Evolutionary conservation across 441 rosid species (phyloP).

Genomic region (Dalechampia spathulata): DNA sequence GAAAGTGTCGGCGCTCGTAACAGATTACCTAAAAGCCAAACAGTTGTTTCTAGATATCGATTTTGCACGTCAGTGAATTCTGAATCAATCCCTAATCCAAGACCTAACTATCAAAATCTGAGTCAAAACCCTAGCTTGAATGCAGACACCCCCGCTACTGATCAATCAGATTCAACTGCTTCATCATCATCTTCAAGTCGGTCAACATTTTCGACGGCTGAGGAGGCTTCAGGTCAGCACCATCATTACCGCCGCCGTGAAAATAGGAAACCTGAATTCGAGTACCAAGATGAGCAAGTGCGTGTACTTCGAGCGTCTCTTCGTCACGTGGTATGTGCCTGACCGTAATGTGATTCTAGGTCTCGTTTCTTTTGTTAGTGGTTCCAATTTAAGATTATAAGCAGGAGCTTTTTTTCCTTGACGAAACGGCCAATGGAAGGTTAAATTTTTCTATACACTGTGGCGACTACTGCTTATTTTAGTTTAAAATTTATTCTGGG

Average conservation of each 20-base stretch:
- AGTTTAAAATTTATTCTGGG: too few species aligned
- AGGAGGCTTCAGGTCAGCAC: constrained; percentile 24
- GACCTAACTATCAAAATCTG: constrained; percentile 16
- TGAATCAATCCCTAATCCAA: constrained; percentile 27
- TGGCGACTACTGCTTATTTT: too few species aligned
- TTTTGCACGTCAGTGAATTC: constrained; percentile 31
- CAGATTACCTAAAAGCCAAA: constrained; percentile 18
- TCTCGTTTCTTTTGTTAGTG: not conserved
- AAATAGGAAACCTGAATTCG: constrained; percentile 42
- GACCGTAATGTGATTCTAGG: not conserved
- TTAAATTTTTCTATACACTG: too few species aligned
- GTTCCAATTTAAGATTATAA: not conserved
- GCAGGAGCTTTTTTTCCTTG: too few species aligned
- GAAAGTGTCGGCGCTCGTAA: constrained; percentile 6
- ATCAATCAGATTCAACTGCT: constrained; percentile 25
- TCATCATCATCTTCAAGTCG: too few species aligned
- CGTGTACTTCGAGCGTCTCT: constrained; percentile 76
- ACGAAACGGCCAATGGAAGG: too few species aligned
- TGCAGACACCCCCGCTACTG: constrained; percentile 11
- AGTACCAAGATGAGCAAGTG: constrained; percentile 66
- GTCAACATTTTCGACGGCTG: constrained; percentile 26
- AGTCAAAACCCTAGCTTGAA: not conserved
- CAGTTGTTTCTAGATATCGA: constrained; percentile 13
- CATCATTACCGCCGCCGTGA: constrained; percentile 8
- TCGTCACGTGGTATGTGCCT: constrained; percentile 54